Base-by-base conservation (phyloP, 129 eudicot genomes). In the Tagetes patula region DNA sequence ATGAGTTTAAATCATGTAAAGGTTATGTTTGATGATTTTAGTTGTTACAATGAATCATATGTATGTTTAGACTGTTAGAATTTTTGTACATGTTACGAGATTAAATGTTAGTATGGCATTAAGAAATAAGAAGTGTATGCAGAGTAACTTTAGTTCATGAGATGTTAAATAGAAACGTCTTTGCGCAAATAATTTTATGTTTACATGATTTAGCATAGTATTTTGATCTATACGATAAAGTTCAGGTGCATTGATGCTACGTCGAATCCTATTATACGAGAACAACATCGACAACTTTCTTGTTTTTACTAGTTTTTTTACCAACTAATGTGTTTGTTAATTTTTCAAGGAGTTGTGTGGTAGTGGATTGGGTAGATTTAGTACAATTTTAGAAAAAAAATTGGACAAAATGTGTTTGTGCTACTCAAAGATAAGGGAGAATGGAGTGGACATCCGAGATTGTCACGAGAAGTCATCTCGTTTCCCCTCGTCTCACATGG, bases 31-130 rank as follows among this genome's bases (percentile, higher is more conserved):
- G 27, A 20, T 20, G 27, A 20, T 20, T 20, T 20, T 20, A 20
- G 27, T 20, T 20, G 27, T 20, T 20, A 20, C 27, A 20, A 20
- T 20, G 27, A 20, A 20, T 20, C 27, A 20, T 20, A 20, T 20
- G 27, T 20, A 20, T 20, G 27, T 20, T 48, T 47, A 68, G 80
- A 3, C 1, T 20, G 31, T 6, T 49, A 32, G 33, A 69, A 20
- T 58, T 69, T 47, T 77, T 77, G 70, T 69, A 46, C 75, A 77
- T 47, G 75, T 67, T 75, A 76, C 67, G 65, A 60, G 30, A 58
- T 60, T 39, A 74, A 61, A 45, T 53, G 67, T 65, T 65, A 40
- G 79, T 65, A 34, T 33, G 27, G 27, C 27, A 20, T 20, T 20
- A 20, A 67, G 34, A 69, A 33, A 27, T 27, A 20, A 71, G 77